Evolutionary conservation across 805 yeast genomes (phyloP).

Genomic region (Ascoidea rubescens): DNA sequence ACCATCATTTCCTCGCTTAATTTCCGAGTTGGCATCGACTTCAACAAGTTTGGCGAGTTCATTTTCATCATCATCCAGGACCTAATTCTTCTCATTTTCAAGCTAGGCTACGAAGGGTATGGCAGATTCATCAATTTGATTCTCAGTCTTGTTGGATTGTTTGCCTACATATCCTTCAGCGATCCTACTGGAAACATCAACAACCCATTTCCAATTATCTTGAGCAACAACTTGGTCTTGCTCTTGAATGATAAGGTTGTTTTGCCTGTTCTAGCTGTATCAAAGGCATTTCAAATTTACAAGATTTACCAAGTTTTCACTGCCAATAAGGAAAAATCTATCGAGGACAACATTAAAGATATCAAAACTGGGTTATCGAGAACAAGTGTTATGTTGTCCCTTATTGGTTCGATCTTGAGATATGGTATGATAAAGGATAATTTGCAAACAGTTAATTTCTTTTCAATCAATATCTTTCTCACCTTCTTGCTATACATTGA

Average conservation of each 20-base stretch:
- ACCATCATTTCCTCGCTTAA: neutral
- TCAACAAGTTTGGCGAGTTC: neutral
- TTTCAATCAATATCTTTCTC: too few species aligned
- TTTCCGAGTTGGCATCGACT: neutral
- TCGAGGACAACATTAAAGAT: too few species aligned
- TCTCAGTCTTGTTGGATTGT: neutral
- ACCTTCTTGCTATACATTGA: too few species aligned
- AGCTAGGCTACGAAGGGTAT: neutral
- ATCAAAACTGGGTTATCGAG: too few species aligned
- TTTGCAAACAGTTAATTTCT: too few species aligned
- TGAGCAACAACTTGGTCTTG: neutral
- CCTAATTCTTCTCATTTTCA: neutral
- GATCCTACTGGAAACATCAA: neutral
- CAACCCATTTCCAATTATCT: neutral
- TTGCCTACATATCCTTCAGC: neutral
- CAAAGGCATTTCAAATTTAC: too few species aligned
- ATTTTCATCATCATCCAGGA: constrained; percentile 1
- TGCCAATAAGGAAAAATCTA: too few species aligned
- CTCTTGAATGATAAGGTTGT: neutral
- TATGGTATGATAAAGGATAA: too few species aligned
- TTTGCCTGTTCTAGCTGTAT: too few species aligned
- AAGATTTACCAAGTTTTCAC: too few species aligned
- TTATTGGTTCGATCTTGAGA: too few species aligned
- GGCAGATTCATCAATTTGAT: neutral
- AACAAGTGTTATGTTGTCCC: too few species aligned